phyloP scores from a whole-genome alignment of 2,329 filamentous ascomycete genomes.

The Exserohilum turcica region DNA sequence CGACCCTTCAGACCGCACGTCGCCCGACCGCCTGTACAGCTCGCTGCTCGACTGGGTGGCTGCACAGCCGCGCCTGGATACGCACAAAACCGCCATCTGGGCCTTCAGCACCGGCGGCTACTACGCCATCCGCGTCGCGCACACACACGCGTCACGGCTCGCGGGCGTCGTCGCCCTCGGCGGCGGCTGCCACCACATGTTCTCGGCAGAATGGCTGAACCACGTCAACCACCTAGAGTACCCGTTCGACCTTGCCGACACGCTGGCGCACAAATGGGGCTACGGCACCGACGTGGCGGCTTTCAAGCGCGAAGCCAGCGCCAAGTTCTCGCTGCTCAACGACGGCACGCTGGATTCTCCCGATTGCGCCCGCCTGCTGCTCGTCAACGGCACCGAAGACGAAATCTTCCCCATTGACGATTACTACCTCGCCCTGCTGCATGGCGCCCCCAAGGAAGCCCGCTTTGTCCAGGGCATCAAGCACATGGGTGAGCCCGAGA shows the following conservation, averaged over 20 bases:
- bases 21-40: constrained; percentile 60
- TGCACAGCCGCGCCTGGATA: constrained; percentile 55
- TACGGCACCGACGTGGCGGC: constrained; percentile 44
- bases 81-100: constrained; percentile 58
- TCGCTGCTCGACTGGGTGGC: constrained; percentile 62
- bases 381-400: constrained; percentile 64
- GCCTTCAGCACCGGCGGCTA: constrained; percentile 64
- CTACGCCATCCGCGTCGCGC: constrained; percentile 62
- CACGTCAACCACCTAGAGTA: constrained; percentile 63
- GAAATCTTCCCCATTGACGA: constrained; percentile 68
- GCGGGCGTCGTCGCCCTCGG: constrained; percentile 60
- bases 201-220: constrained; percentile 60
- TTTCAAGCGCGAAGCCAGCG: constrained; percentile 56
- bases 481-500: constrained; percentile 59
- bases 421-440: constrained; percentile 59
- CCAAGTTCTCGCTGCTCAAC: constrained; percentile 60
- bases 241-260: constrained; percentile 62
- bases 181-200: constrained; percentile 63
- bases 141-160: constrained; percentile 60
- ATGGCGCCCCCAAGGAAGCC: constrained; percentile 60
- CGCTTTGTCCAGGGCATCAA: constrained; percentile 52
- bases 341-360: constrained; percentile 60
- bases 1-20: constrained; percentile 51
- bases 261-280: constrained; percentile 57
- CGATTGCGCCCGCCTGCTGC: constrained; percentile 55